These are phyloP conservation scores for Annulohypoxylon maeteangense DNA, from an alignment of 495 filamentous ascomycete species.

Conservation along the genomic window DNA sequence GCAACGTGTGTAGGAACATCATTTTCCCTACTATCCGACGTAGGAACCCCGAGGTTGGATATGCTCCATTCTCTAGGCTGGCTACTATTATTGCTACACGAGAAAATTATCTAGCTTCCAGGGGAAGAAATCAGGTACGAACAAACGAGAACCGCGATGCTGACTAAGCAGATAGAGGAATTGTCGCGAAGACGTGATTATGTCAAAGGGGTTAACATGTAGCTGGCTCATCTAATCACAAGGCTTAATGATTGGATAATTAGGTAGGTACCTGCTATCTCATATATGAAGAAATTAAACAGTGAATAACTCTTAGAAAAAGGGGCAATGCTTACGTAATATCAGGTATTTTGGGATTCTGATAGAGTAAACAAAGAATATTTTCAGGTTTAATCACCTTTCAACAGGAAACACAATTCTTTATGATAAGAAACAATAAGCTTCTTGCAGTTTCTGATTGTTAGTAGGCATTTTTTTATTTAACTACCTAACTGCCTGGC, in stretches of 20 bases:
- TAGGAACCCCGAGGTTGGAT: not conserved
- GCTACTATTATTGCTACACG: not conserved
- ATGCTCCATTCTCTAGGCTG: not conserved
- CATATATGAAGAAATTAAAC: too few species aligned
- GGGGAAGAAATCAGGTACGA: slow-evolving; percentile 69
- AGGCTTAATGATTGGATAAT: too few species aligned
- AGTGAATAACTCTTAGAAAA: too few species aligned
- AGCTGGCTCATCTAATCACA: slow-evolving; percentile 58
- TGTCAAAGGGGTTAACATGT: slow-evolving; percentile 54
- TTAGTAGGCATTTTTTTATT: too few species aligned
- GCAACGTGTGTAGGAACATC: slow-evolving; percentile 32
- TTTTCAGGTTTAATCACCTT: not conserved
- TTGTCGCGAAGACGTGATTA: slow-evolving; percentile 53
- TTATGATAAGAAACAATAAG: not conserved
- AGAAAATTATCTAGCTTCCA: slow-evolving; percentile 31
- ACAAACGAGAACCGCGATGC: slow-evolving; percentile 58
- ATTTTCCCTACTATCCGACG: slow-evolving; percentile 44
- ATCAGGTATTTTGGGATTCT: too few species aligned
- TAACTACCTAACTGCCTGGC: too few species aligned
- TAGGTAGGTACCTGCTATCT: too few species aligned
- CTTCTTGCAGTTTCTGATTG: not conserved
- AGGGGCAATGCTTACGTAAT: too few species aligned
- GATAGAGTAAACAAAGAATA: not conserved
- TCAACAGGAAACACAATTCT: not conserved
- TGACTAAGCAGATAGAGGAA: slow-evolving; percentile 56